Evolutionary conservation across 495 filamentous ascomycete species (phyloP), one percentile per base, ranked within the genome.

Genomic region (Aspergillus incahuasiensis): DNA sequence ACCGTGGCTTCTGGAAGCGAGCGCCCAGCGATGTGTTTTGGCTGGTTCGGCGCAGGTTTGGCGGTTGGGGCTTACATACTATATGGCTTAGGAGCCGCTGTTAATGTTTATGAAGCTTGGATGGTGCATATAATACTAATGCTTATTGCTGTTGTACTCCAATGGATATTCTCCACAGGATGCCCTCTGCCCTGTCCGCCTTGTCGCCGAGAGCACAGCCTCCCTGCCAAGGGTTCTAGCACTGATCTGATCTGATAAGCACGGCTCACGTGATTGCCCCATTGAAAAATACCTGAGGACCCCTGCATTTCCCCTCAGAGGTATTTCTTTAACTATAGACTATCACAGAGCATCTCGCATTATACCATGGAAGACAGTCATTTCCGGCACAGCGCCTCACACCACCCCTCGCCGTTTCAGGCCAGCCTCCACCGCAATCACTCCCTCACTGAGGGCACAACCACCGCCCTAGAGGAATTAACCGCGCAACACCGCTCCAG

Each of bases 311-410:
- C n/a, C n/a, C n/a, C n/a, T n/a, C n/a, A n/a, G n/a, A n/a, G n/a
- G n/a, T n/a, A n/a, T n/a, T n/a, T n/a, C n/a, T n/a, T n/a, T n/a
- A n/a, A n/a, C n/a, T n/a, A n/a, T n/a, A 45, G 19, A 11, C 6
- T 24, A 7, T 6, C 7, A 4, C n/a, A 8, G n/a, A 25, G 49
- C 46, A 16, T 12, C 32, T 11, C 43, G 15, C 7, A 28, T 25
- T 55, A 63, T 20, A 15, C 32, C 41, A 74, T 74, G 71, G 71
- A 74, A 51, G 71, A 74, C 52, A 59, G 56, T 35, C 71, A 71
- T 49, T 48, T 74, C 45, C 71, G 71, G 11, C 67, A 74, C 19
- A 72, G 69, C 58, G 51, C 69, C n/a, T 72, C 71, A 39, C 69
- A 70, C 56, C 71, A 72, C 51, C 54, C 54, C 45, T 68, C 69